A percentile compares a stretch with the other conserved stretches of the same genome.
Conservation (phyloP, 306 rosid genomes). For the Rosa multiflora region DNA sequence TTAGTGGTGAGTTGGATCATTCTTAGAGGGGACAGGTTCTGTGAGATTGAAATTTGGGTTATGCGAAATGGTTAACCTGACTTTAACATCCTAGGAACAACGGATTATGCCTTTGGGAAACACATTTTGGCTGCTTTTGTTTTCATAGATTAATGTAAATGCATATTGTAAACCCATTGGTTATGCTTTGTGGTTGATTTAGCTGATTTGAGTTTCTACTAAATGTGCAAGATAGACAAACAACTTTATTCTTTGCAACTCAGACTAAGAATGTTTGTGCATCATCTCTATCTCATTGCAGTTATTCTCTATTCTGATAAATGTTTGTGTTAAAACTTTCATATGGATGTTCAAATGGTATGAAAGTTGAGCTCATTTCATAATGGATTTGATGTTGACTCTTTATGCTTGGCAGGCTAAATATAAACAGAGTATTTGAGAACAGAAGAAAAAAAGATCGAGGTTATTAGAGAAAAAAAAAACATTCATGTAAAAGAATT, state of each 20-base stretch:
- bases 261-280: constrained; percentile 84
- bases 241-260: constrained; percentile 90
- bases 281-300: constrained; percentile 2
- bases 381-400: too few relatives aligned
- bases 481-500: too few relatives aligned
- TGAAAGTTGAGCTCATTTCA: too few relatives aligned
- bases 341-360: too few relatives aligned
- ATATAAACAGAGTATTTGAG: too few relatives aligned
- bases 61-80: constrained; percentile 24
- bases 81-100: constrained; percentile 23
- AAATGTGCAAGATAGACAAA: constrained; percentile 75
- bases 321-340: too few relatives aligned
- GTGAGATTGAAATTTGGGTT: not conserved
- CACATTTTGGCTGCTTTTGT: constrained; percentile 20
- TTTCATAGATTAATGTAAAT: not conserved
- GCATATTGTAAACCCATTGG: not conserved
- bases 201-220: constrained; percentile 26
- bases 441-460: too few relatives aligned
- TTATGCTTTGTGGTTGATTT: not conserved
- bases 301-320: not conserved
- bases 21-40: constrained; percentile 11
- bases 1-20: not conserved
- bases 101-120: constrained; percentile 17
- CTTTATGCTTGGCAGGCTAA: too few relatives aligned
- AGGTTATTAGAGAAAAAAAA: too few relatives aligned